These are phyloP conservation scores for Thelonectria discophora DNA, from an alignment of 2,329 filamentous ascomycete species.

Conservation along the genomic window DNA sequence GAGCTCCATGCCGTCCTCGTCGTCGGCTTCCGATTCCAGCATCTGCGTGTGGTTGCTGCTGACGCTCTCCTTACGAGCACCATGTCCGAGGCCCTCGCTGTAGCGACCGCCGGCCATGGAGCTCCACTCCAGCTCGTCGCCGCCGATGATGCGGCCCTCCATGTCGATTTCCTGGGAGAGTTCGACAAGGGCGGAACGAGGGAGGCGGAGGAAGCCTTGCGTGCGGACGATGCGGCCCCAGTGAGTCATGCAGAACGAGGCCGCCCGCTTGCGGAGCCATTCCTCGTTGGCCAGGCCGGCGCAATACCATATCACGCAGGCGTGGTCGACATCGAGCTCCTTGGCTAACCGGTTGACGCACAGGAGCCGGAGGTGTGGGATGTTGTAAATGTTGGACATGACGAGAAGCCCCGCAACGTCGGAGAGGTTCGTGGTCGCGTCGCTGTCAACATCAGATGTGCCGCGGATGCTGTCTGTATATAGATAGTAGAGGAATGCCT, in stretches of 20 bases:
- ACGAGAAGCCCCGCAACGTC: slow-evolving; percentile 95
- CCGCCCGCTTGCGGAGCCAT: slow-evolving; percentile 90
- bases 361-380: slow-evolving; percentile 88
- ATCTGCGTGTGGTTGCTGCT: slow-evolving; percentile 67
- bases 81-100: slow-evolving; percentile 49
- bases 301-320: slow-evolving; percentile 95
- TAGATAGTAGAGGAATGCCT: slow-evolving; percentile 93
- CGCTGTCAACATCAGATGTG: slow-evolving; percentile 61
- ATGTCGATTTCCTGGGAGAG: slow-evolving; percentile 92
- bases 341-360: slow-evolving; percentile 90
- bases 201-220: slow-evolving; percentile 82
- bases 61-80: slow-evolving; percentile 65
- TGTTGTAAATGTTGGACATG: slow-evolving; percentile 98
- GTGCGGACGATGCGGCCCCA: slow-evolving; percentile 96
- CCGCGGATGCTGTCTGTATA: slow-evolving; percentile 91
- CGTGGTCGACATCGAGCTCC: slow-evolving; percentile 93
- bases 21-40: slow-evolving; percentile 65
- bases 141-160: slow-evolving; percentile 89
- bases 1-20: slow-evolving; percentile 72
- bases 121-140: slow-evolving; percentile 77
- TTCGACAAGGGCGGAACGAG: slow-evolving; percentile 82
- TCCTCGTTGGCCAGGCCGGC: slow-evolving; percentile 90
- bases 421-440: slow-evolving; percentile 78
- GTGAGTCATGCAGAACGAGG: slow-evolving; percentile 87
- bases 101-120: slow-evolving; percentile 57